Evolutionary conservation across 768 basidiomycete genomes (phyloP), one percentile per base, ranked within the genome.

Genomic region (Exsudoporus frostii): DNA sequence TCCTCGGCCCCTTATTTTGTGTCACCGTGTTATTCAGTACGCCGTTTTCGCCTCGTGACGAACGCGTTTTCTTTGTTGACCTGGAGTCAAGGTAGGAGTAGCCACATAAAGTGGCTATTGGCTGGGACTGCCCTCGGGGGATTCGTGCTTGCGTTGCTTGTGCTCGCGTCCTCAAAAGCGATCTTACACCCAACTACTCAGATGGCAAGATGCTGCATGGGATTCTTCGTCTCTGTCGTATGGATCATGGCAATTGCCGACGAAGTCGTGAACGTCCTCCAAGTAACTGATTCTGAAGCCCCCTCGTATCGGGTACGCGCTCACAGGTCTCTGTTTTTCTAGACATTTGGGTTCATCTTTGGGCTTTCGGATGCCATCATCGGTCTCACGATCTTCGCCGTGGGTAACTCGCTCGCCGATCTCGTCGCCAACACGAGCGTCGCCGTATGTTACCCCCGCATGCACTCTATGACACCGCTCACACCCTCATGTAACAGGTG

Each of bases 221-320:
- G 97, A 0, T 99, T 99, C 73, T 67, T 86, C 20, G 87, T 96
- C 25, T 79, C 93, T 3, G 82, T 98, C 55, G 85, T 98, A 8
- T 99, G 97, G 96, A 98, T 99, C 61, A 95, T 98, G 84, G 93
- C 90, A 7, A 94, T 98, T 44, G 94, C 95, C 1, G 94, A 97
- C 66, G 95, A 98, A 67, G 93, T 96, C 2, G 93, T 98, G 29
- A 81, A 88, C 44, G 86, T 98, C 11, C 79, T 98, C 10, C 85
- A 88, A 75, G 95, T 95, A 52, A 79, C 59, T 5, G 1, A 40
- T 36, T 36, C 22, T 3, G 17, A 27, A 20, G 0, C 13, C 17
- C 5, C 9, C 6, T 11, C 22, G 0, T 37, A 7, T 56, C 19
- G 30, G 30, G 24, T 20, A 8, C 2, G 2, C 24, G n/a, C 58